Evolutionary conservation across 2,329 filamentous ascomycete genomes (phyloP).

Genomic region (Fusarium begoniae): DNA sequence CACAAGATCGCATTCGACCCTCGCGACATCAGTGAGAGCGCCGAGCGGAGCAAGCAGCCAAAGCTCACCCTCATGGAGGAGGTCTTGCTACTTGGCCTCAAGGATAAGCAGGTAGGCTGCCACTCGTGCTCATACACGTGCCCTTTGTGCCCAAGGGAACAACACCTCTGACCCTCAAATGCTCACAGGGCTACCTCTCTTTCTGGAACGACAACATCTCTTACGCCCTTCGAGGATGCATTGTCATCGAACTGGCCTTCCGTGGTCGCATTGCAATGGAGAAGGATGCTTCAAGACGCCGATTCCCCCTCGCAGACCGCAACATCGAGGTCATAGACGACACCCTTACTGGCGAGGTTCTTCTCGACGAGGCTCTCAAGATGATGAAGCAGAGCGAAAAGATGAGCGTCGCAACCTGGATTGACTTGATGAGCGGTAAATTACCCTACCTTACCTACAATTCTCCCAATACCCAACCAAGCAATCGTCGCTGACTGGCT

Average conservation of each 20-base stretch:
- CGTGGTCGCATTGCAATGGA: constrained; percentile 98
- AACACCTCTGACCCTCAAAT: constrained; percentile 9
- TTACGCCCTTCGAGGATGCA: constrained; percentile 95
- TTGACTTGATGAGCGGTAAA: constrained; percentile 96
- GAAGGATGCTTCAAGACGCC: constrained; percentile 89
- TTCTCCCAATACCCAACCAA: neutral
- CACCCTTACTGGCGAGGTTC: constrained; percentile 93
- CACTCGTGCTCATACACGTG: constrained; percentile 21
- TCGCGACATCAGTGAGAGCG: constrained; percentile 95
- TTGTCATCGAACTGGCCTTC: constrained; percentile 97
- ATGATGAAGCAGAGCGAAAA: constrained; percentile 99
- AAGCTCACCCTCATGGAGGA: constrained; percentile 99
- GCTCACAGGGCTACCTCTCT: constrained; percentile 87
- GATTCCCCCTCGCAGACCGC: constrained; percentile 91
- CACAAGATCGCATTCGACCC: constrained; percentile 99
- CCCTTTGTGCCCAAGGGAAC: constrained; percentile 6
- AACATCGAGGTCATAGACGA: constrained; percentile 98
- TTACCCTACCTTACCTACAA: constrained; percentile 27
- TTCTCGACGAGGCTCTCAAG: constrained; percentile 97
- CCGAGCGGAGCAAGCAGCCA: constrained; percentile 95
- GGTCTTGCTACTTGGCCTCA: constrained; percentile 91
- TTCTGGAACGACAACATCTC: constrained; percentile 99
- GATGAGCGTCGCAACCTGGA: constrained; percentile 99
- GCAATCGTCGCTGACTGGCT: constrained; percentile 31
- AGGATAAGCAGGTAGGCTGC: constrained; percentile 89